Conservation (phyloP, 345 rosid species). For the Populus ilicifolia region DNA sequence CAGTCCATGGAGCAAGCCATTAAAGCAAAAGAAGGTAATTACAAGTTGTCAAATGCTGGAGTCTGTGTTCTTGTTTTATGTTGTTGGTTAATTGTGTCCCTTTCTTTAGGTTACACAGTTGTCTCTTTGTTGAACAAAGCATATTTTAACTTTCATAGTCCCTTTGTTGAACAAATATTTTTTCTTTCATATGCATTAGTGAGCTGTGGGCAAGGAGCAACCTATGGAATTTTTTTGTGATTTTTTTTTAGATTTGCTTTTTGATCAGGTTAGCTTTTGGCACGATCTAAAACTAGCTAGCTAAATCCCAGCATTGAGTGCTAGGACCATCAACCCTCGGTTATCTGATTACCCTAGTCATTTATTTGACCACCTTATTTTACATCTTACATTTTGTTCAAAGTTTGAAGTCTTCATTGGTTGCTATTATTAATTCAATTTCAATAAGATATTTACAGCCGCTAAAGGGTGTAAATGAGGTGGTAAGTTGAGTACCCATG, state of each 20-base stretch:
- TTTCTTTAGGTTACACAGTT: not conserved
- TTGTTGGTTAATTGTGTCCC: not conserved
- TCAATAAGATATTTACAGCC: too few relatives aligned
- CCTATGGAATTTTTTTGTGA: not conserved
- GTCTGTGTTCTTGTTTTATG: not conserved
- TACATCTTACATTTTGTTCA: not conserved
- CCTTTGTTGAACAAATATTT: not conserved
- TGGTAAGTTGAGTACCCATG: too few relatives aligned
- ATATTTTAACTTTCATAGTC: not conserved
- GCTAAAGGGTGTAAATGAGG: too few relatives aligned
- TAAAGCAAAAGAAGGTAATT: conserved; percentile 69
- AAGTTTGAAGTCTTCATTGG: not conserved
- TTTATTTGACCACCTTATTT: too few relatives aligned
- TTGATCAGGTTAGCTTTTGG: not conserved
- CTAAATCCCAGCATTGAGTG: not conserved
- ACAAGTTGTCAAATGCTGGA: not conserved
- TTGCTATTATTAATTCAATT: not conserved
- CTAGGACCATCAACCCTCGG: not conserved
- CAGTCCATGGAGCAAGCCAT: conserved; percentile 90
- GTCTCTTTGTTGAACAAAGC: not conserved
- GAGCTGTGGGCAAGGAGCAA: not conserved
- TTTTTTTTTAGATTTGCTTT: not conserved
- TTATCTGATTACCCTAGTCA: not conserved
- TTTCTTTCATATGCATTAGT: not conserved
- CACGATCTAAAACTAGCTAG: not conserved